phyloP scores from a whole-genome alignment of 441 rosid species.

The Populus hybrid region DNA sequence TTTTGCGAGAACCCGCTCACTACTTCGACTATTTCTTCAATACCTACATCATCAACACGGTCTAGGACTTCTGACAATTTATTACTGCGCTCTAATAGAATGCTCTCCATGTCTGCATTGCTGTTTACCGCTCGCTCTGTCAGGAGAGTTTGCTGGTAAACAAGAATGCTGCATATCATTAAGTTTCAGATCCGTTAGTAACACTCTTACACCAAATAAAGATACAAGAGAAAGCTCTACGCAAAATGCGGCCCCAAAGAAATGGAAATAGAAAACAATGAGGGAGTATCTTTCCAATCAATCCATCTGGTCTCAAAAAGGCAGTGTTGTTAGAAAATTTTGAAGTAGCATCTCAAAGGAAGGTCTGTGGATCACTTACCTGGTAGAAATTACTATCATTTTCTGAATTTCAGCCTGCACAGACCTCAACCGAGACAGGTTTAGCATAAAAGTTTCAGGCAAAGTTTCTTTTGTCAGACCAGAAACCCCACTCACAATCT shows the following conservation, averaged over 20 bases:
- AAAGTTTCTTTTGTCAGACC: constrained; percentile 54
- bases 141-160: constrained; percentile 68
- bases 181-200: neutral
- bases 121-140: constrained; percentile 47
- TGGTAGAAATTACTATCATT: constrained; percentile 63
- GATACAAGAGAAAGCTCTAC: neutral
- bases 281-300: neutral
- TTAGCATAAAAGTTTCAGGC: constrained; percentile 77
- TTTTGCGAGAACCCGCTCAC: constrained; percentile 37
- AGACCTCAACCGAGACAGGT: constrained; percentile 62
- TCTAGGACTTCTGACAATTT: constrained; percentile 54
- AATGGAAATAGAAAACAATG: neutral
- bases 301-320: neutral
- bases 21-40: constrained; percentile 58
- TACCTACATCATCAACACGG: constrained; percentile 44
- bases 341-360: neutral
- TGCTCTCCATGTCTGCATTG: constrained; percentile 51
- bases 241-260: neutral
- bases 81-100: constrained; percentile 39
- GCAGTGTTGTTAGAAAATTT: neutral
- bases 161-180: constrained; percentile 60
- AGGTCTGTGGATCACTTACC: constrained; percentile 31
- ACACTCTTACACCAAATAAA: neutral
- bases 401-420: constrained; percentile 84
- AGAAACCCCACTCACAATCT: constrained; percentile 57